phyloP scores from a whole-genome alignment of 495 filamentous ascomycete genomes.

The Aspergillus hancockii region DNA sequence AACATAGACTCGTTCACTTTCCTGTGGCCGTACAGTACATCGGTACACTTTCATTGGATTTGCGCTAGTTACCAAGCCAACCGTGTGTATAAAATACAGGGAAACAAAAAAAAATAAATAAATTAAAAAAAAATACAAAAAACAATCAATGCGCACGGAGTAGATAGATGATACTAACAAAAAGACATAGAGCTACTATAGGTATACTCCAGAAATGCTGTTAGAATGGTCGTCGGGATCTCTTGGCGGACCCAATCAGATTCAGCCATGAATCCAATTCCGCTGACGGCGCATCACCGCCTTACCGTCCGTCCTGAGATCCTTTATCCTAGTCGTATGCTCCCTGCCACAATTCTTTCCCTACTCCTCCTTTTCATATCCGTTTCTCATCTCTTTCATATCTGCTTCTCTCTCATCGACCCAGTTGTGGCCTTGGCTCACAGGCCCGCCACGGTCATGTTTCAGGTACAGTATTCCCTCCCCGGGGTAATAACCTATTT shows the following conservation, averaged over 20 bases:
- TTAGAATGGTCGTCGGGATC: neutral
- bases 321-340: constrained; percentile 6
- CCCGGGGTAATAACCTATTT: neutral
- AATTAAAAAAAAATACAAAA: too few relatives aligned
- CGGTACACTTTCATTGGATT: too few relatives aligned
- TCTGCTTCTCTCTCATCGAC: constrained; percentile 25
- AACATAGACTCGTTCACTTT: too few relatives aligned
- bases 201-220: too few relatives aligned
- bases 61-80: too few relatives aligned
- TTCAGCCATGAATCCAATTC: neutral
- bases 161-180: too few relatives aligned
- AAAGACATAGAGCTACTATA: too few relatives aligned
- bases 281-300: neutral
- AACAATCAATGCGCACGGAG: too few relatives aligned
- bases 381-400: constrained; percentile 20
- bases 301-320: too few relatives aligned
- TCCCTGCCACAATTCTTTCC: constrained; percentile 24
- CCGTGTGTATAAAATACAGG: too few relatives aligned
- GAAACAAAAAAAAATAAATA: too few relatives aligned
- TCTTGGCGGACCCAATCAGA: neutral
- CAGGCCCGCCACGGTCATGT: constrained; percentile 46
- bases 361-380: constrained; percentile 19
- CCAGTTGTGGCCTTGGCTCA: constrained; percentile 33
- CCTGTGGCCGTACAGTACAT: too few relatives aligned
- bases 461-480: constrained; percentile 39